A percentile compares a stretch with the other conserved stretches of the same genome.
Conservation (phyloP, 345 rosid genomes). For the Euclidium syriacum region DNA sequence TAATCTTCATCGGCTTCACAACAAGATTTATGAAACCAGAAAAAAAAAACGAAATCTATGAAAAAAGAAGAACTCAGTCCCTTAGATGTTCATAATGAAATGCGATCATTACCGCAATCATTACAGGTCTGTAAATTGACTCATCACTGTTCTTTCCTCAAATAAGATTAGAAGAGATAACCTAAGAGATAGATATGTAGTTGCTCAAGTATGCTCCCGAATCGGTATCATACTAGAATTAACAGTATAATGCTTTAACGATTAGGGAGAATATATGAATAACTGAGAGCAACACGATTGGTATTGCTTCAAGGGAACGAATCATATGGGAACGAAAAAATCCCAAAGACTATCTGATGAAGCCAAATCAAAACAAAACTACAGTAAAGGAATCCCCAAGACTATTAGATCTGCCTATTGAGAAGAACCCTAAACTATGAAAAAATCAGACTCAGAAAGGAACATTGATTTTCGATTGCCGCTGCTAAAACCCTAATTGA, state of each 20-base stretch:
- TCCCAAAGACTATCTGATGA: constrained; percentile 82
- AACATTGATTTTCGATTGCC: background rate
- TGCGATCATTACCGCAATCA: constrained; percentile 70
- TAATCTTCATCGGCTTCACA: background rate
- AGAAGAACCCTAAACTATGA: background rate
- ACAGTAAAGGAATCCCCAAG: background rate
- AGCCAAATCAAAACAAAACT: constrained; percentile 26
- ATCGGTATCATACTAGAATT: background rate
- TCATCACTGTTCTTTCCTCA: constrained; percentile 39
- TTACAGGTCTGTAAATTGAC: constrained; percentile 64
- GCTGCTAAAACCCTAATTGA: background rate
- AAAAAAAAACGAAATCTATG: background rate
- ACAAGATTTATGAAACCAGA: background rate
- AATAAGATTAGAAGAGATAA: background rate
- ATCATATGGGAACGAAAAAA: constrained; percentile 51
- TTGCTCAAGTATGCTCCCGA: constrained; percentile 36
- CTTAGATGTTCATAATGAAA: constrained; percentile 54
- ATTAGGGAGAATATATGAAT: background rate
- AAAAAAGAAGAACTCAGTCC: constrained; percentile 45
- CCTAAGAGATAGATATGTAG: constrained; percentile 33
- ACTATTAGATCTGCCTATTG: background rate
- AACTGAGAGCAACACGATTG: constrained; percentile 42
- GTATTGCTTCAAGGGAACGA: constrained; percentile 87
- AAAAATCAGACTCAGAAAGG: background rate
- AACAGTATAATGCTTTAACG: background rate